Base-by-base conservation (phyloP, 768 basidiomycete species). In the Ramaria rubella region DNA sequence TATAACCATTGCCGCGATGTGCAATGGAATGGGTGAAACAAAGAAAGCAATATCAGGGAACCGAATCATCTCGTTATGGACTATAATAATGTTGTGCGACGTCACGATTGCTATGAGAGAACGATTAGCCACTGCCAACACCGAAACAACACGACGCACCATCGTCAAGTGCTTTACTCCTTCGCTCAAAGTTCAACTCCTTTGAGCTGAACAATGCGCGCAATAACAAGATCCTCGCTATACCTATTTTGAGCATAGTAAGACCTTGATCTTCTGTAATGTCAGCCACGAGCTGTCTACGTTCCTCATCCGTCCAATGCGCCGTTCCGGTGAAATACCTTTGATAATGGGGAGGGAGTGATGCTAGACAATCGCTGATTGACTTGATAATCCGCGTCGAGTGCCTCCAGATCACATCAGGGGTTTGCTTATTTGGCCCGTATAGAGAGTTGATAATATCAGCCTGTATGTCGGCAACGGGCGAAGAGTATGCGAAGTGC, bases 1-100 rank as follows among this genome's bases (percentile, higher is more conserved):
- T 58, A 93, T 91, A 57, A 92, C 87, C 90, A 93, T 91, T 6
- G 90, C 90, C 0, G 90, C 86, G 53, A 92, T 90, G 69, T 93
- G 90, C 19, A 93, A 76, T 14, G 90, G 90, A 58, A 89, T 90
- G 2, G 90, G 90, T 3, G 90, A 91, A 23, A 87, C 87, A 67
- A 93, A 92, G 73, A 93, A 93, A 3, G 84, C 87, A 62, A 87
- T 86, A 57, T 92, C 86, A 11, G 90, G 90, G 77, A 85, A 92
- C 31, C 80, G 80, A 62, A 91, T 89, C 52, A 93, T 80, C 61
- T 87, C 82, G 55, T 85, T 86, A 71, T 93, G 91, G 29, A 93
- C 77, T 53, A 90, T 79, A 64, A 93, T 89, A 58, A 87, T 83
- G 63, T 93, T 93, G 73, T 93, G 90, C 1, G 90, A 87, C 1